Evolutionary conservation across 139 green algal species (phyloP).

Genomic region (Chlorella sp.): DNA sequence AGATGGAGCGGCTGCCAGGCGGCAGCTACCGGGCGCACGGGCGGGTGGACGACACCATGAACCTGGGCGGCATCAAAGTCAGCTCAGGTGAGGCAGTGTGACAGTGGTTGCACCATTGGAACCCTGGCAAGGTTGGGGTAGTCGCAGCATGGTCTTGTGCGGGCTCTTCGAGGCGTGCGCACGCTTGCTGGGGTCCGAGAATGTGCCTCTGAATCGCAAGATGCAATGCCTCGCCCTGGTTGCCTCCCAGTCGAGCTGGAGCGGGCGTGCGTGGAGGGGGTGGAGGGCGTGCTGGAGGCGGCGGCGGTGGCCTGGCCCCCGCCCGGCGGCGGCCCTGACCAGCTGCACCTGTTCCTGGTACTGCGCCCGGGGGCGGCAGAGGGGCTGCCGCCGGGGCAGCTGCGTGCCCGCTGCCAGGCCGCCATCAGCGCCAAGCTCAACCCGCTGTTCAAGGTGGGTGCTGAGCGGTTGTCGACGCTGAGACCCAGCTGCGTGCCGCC

Average conservation of each 20-base stretch:
- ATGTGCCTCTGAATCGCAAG: no score
- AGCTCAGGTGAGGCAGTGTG: conserved; percentile 29
- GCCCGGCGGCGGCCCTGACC: conserved; percentile 82
- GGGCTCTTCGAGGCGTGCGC: no score
- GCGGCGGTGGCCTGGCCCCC: conserved; percentile 83
- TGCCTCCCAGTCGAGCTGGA: conserved; percentile 84
- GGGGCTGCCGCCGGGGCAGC: conserved; percentile 10
- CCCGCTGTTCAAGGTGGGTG: conserved; percentile 88
- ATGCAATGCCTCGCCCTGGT: not conserved
- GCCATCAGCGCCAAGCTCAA: conserved; percentile 84
- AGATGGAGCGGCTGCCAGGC: conserved; percentile 75
- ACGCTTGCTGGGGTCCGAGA: no score
- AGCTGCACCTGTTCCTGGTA: conserved; percentile 86
- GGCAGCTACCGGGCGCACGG: conserved; percentile 73
- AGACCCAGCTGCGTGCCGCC: not conserved
- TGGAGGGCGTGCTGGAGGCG: conserved; percentile 62
- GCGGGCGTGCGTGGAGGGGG: conserved; percentile 57
- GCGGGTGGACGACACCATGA: conserved; percentile 96
- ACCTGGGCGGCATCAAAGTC: conserved; percentile 93
- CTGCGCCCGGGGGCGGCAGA: conserved; percentile 26
- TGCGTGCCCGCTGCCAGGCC: conserved; percentile 53
- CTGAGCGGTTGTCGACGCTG: no score
- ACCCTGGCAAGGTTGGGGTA: not conserved
- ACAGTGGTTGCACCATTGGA: no score
- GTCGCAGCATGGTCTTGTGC: not conserved